phyloP scores from a whole-genome alignment of 371 early-diverging fungal genomes.

The Nematocida minor region DNA sequence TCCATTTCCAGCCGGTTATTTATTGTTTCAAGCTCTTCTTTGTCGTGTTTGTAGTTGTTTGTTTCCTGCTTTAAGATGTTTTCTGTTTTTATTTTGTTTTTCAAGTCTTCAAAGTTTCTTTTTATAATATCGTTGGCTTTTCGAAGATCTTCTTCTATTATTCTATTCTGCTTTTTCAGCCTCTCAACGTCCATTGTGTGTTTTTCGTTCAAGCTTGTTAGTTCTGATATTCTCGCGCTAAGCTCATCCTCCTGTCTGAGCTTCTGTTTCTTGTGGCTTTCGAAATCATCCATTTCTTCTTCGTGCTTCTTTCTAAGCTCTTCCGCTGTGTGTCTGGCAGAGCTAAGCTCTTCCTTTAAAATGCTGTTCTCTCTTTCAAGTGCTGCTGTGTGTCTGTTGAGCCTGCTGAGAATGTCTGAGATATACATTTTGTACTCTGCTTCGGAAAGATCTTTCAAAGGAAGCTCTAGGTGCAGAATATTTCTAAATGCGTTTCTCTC shows the following conservation, averaged over 20 bases:
- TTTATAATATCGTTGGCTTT: conserved; percentile 62
- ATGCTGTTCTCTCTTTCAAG: conserved; percentile 59
- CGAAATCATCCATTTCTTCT: background rate
- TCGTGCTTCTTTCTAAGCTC: conserved; percentile 40
- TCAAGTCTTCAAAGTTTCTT: conserved; percentile 56
- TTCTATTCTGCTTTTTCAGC: conserved; percentile 5
- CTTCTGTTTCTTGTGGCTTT: conserved; percentile 28
- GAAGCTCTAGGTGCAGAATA: conserved; percentile 63
- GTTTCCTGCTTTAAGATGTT: background rate
- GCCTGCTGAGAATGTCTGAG: conserved; percentile 56
- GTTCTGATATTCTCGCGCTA: conserved; percentile 25
- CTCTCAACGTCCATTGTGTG: conserved; percentile 46
- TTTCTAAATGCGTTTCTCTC: conserved; percentile 65
- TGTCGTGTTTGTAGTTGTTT: conserved; percentile 52
- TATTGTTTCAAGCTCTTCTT: conserved; percentile 53
- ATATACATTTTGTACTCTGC: conserved; percentile 61
- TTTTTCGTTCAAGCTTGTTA: conserved; percentile 30
- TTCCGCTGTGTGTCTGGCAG: background rate
- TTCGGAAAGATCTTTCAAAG: conserved; percentile 60
- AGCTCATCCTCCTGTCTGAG: conserved; percentile 4
- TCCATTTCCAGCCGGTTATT: conserved; percentile 52
- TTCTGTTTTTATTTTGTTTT: conserved; percentile 19
- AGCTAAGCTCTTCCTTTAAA: conserved; percentile 54
- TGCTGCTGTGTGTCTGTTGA: conserved; percentile 60
- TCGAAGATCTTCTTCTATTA: conserved; percentile 52